A percentile compares a stretch with the other conserved stretches of the same genome.
Conservation (phyloP, 306 rosid genomes). For the Comarum palustre region DNA sequence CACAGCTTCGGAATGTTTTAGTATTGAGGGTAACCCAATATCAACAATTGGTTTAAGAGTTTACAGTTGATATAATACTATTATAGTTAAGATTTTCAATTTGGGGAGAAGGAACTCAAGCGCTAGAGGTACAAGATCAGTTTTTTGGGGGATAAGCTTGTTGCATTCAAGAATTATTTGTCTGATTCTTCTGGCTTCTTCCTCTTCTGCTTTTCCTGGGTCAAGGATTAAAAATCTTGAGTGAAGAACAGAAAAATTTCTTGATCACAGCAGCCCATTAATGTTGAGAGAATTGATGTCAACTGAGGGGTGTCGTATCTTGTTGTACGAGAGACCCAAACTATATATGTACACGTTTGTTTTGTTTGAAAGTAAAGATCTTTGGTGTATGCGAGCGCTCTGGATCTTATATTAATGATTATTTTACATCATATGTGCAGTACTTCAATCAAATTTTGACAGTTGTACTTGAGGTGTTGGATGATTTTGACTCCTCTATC, state of each 20-base stretch:
- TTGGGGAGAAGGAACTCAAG: neutral
- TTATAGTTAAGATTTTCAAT: neutral
- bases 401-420: slow-evolving; percentile 18
- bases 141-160: neutral
- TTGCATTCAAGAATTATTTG: neutral
- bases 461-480: slow-evolving; percentile 83
- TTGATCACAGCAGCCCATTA: neutral
- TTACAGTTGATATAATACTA: neutral
- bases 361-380: neutral
- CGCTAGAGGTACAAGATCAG: neutral
- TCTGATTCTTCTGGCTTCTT: neutral
- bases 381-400: neutral
- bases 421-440: slow-evolving; percentile 56
- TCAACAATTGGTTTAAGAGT: neutral
- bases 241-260: too few species aligned
- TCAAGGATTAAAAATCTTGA: too few species aligned
- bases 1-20: neutral
- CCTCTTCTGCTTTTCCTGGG: neutral
- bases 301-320: neutral
- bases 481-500: slow-evolving; percentile 71
- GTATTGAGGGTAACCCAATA: neutral
- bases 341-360: neutral
- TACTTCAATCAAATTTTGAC: slow-evolving; percentile 97
- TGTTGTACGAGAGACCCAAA: neutral
- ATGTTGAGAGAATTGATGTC: neutral